A percentile compares a stretch with the other conserved stretches of the same genome.
These are phyloP conservation scores for Cryptosporidium xiaoi DNA, from an alignment of 169 alveolate genomes.

Conservation along the genomic window DNA sequence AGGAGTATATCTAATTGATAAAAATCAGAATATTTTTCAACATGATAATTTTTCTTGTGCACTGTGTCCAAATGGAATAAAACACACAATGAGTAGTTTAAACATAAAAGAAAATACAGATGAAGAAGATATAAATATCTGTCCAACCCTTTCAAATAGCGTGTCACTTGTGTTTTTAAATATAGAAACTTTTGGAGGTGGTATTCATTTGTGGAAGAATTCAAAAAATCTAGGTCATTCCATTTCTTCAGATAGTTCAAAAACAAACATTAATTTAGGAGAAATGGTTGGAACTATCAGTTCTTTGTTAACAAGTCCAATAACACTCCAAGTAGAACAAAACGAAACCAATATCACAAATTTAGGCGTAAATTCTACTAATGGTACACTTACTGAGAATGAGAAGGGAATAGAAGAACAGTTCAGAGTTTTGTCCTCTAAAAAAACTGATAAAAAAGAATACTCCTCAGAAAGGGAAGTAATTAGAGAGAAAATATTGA, in stretches of 20 bases:
- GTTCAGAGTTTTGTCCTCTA: neutral
- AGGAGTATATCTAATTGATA: constrained; percentile 9
- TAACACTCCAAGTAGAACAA: constrained; percentile 9
- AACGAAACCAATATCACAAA: neutral
- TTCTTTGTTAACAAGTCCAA: constrained; percentile 27
- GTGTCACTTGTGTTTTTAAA: constrained; percentile 65
- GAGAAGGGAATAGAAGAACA: constrained; percentile 2
- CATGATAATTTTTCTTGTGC: constrained; percentile 5
- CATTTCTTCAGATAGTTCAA: neutral
- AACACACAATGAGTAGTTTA: neutral
- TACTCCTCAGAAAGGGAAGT: neutral
- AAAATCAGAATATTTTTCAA: neutral
- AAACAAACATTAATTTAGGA: constrained; percentile 32
- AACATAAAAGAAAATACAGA: too few species aligned
- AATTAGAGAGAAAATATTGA: neutral
- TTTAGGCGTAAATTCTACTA: neutral
- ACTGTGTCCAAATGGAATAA: constrained; percentile 27
- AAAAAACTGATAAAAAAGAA: neutral
- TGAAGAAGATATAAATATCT: neutral
- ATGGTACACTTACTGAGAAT: neutral
- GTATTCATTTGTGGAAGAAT: constrained; percentile 52
- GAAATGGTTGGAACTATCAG: constrained; percentile 42
- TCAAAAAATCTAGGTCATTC: constrained; percentile 62
- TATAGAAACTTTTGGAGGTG: constrained; percentile 70
- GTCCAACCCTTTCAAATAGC: constrained; percentile 47